Conservation (phyloP, 1,284 basidiomycete species). For the Ustilago sp. region DNA sequence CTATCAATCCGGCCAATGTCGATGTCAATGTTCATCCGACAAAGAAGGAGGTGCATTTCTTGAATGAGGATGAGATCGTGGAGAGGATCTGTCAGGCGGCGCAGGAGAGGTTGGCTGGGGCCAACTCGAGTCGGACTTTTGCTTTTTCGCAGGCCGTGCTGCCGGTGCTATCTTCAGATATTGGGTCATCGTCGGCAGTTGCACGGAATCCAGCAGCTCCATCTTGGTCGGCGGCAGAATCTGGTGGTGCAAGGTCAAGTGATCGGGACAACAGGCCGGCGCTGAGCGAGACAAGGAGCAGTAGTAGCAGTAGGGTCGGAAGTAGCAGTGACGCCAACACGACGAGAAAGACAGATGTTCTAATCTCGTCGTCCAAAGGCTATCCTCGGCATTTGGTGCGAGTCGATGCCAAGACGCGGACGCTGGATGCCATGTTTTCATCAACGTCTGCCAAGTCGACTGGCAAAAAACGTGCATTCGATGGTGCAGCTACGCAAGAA, state of each 20-base stretch:
- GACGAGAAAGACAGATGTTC: constrained; percentile 15
- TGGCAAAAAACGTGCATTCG: constrained; percentile 31
- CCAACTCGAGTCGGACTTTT: constrained; percentile 65
- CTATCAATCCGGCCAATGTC: constrained; percentile 86
- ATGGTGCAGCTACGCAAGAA: constrained; percentile 1
- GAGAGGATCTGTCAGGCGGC: constrained; percentile 76
- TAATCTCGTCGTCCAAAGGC: constrained; percentile 33
- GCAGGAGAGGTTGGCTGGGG: constrained; percentile 44
- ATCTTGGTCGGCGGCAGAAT: not conserved
- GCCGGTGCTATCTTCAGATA: constrained; percentile 30
- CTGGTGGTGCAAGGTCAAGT: not conserved
- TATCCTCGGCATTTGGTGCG: constrained; percentile 90
- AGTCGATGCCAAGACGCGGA: constrained; percentile 86
- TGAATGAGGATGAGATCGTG: constrained; percentile 90
- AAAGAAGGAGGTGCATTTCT: constrained; percentile 94
- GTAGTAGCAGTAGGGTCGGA: constrained; percentile 32
- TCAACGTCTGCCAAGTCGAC: constrained; percentile 4
- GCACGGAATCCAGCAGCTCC: not conserved
- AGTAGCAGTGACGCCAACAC: constrained; percentile 8
- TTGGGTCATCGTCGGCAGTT: not conserved
- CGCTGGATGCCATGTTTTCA: constrained; percentile 80
- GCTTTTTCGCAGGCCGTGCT: constrained; percentile 47
- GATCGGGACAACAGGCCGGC: constrained; percentile 11
- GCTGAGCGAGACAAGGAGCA: constrained; percentile 12
- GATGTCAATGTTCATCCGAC: constrained; percentile 99